Conservation (phyloP, 2,329 filamentous ascomycete genomes). For the Aspergillus novoparasiticus region DNA sequence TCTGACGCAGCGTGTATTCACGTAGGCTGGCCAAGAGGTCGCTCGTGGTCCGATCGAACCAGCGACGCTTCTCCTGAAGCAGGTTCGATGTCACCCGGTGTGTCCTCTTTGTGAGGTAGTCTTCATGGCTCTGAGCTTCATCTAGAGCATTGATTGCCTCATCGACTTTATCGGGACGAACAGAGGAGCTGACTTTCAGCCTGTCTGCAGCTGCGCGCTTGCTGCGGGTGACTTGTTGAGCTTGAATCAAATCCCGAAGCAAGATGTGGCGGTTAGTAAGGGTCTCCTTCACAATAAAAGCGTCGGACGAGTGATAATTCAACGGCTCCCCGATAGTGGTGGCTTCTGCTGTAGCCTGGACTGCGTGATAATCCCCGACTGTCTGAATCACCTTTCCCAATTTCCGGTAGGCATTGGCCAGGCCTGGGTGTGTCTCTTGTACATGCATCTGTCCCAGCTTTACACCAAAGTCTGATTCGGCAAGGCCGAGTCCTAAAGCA, state of each 20-base stretch:
- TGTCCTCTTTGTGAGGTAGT: constrained; percentile 81
- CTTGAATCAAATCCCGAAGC: constrained; percentile 87
- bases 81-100: constrained; percentile 87
- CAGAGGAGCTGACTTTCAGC: constrained; percentile 81
- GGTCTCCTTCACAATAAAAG: constrained; percentile 97
- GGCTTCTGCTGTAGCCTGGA: constrained; percentile 93
- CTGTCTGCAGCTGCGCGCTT: constrained; percentile 86
- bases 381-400: constrained; percentile 91
- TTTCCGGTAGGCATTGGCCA: constrained; percentile 90
- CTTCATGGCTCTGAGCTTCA: constrained; percentile 80
- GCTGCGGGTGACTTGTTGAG: constrained; percentile 80
- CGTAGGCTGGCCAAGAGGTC: constrained; percentile 82
- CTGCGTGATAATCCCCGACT: constrained; percentile 91
- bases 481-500: constrained; percentile 75
- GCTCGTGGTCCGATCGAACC: constrained; percentile 84
- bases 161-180: constrained; percentile 93
- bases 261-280: constrained; percentile 97
- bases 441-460: constrained; percentile 84
- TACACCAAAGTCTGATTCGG: constrained; percentile 90
- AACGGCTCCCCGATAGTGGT: constrained; percentile 92
- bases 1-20: constrained; percentile 91
- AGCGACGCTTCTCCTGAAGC: constrained; percentile 82
- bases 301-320: constrained; percentile 91
- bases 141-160: constrained; percentile 91
- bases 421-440: constrained; percentile 85